A percentile compares a stretch with the other conserved stretches of the same genome.
Conservation (phyloP, 441 rosid species). For the Adansonia rubrostipa region DNA sequence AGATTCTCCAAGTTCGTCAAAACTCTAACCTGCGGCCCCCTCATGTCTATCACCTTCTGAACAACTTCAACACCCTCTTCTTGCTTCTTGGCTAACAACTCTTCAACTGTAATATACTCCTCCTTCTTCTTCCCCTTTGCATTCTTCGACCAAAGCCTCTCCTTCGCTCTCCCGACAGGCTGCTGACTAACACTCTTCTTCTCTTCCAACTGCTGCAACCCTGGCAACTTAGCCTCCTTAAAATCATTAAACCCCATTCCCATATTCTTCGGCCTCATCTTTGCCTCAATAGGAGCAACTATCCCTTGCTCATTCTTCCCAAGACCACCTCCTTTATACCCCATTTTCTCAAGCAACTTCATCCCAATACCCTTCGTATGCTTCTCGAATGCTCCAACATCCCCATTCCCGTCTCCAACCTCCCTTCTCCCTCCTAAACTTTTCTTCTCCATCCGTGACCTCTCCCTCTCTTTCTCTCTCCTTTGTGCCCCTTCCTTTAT, state of each 20-base stretch:
- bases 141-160: conserved; percentile 67
- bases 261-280: conserved; percentile 76
- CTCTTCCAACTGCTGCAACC: conserved; percentile 52
- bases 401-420: conserved; percentile 33
- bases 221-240: conserved; percentile 63
- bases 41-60: conserved; percentile 91
- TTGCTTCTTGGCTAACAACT: conserved; percentile 72
- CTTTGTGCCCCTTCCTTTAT: conserved; percentile 63
- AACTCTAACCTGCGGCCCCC: conserved; percentile 81
- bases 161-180: conserved; percentile 43
- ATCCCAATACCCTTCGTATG: conserved; percentile 76
- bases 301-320: conserved; percentile 84
- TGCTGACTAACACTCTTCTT: conserved; percentile 44
- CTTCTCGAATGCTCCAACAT: conserved; percentile 70
- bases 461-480: conserved; percentile 55
- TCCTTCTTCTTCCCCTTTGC: conserved; percentile 52
- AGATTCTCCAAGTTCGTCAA: conserved; percentile 85
- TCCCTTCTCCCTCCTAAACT: conserved; percentile 49
- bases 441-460: conserved; percentile 53
- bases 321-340: conserved; percentile 81
- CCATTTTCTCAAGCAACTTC: conserved; percentile 83
- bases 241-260: conserved; percentile 83
- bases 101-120: conserved; percentile 58
- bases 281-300: conserved; percentile 67
- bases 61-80: conserved; percentile 77